Evolutionary conservation across 1,284 basidiomycete species (phyloP), one percentile per base, ranked within the genome.

Genomic region (Ustilago shanxiensis): DNA sequence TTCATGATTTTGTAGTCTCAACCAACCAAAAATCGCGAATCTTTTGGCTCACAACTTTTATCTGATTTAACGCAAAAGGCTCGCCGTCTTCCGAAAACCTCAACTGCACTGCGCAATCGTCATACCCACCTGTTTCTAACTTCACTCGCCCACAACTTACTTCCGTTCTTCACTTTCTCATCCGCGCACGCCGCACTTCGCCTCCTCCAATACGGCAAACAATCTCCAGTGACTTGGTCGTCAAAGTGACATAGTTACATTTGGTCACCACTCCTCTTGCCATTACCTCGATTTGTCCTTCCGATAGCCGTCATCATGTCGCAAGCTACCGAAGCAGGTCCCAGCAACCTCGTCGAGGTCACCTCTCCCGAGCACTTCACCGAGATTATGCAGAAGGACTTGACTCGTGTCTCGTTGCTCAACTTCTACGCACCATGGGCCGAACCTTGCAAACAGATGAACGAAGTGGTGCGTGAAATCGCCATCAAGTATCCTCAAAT

Each of bases 401-500:
- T 86, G 31, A 75, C 69, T 14, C 79, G 83, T 7, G 79, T 86
- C 22, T 79, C 83, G 24, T 68, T 86, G 31, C 82, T 86, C 66
- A 86, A 86, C 74, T 86, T 86, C 60, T 84, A 83, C 79, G 84
- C 84, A 33, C 79, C 83, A 2, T 86, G 84, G 84, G 84, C 84
- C 4, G 82, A 85, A 58, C 84, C 84, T 33, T 85, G 84, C 72
- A 78, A 82, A 73, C 80, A 79, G 66, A 84, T 86, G 83, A 86
- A 83, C 71, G 68, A 77, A 28, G 83, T 83, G n/a, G 74, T 86
- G 10, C 49, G 56, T 8, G 79, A 83, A 60, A 88, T 95, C 35
- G 90, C 94, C 1, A 89, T 89, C 75, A 92, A 92, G 84, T 90
- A 94, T 81, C 89, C 91, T 0, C 83, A 89, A 10, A 85, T 93